Base-by-base conservation (phyloP, 257 asterid genomes). In the Solanum virginianum region DNA sequence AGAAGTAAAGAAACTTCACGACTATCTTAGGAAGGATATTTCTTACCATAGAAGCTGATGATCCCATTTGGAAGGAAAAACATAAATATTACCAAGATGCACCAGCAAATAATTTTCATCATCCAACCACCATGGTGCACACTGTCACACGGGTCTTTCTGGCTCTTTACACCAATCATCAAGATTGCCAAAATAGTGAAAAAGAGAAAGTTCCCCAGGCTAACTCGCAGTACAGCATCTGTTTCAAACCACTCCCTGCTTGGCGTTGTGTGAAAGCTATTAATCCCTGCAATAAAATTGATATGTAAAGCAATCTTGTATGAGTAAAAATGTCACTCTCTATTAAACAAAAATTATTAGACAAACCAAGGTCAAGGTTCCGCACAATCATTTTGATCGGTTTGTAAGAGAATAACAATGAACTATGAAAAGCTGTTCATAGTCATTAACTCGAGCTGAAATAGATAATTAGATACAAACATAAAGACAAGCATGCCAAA, bases 61-160 rank as follows among this genome's bases (percentile, higher is more conserved):
- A 94, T 66, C 72, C 89, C 97, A 72, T 92, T 95, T n/a, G 98
- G 98, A 70, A 93, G 86, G 87, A 95, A 95, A 91, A 95, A 95
- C 96, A 93, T 95, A 85, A 95, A 89, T 88, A 95, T 92, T 16
- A 95, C 97, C 91, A 95, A 85, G 85, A 95, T 89, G 90, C 90
- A 93, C 99, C 98, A 94, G 87, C 93, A 91, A 89, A 95, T 89
- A 54, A 94, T 41, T 91, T 95, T 95, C 94, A 93, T 91, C 98
- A 94, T 94, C 98, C 99, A 95, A 72, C 97, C 98, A 5, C 97
- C 97, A 88, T 95, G 98, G 91, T 95, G 99, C 91, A 95, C 9
- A 81, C 80, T 77, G 85, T 94, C 97, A 77, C 99, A 95, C 62
- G 97, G 99, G 87, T 94, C 99, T 90, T 88, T 94, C 90, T 94